Percentiles rank a stretch among this genome's conserved stretches.
Conservation (phyloP, 139 green algal genomes). For the Ettlia oleoabundans region DNA sequence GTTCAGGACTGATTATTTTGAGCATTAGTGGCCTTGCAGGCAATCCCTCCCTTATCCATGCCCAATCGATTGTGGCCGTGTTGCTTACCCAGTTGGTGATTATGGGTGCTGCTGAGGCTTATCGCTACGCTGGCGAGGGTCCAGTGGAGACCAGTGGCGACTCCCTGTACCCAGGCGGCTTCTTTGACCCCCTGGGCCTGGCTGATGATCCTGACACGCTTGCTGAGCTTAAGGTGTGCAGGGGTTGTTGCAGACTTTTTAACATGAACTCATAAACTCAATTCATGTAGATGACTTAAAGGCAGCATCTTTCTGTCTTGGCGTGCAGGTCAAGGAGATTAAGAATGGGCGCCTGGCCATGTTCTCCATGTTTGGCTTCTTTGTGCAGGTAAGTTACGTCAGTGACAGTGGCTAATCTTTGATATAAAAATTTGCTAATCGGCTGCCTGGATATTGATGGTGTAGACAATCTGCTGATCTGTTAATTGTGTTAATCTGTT, state of each 20-base stretch:
- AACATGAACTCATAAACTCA: no score
- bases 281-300: neutral
- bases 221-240: constrained; percentile 56
- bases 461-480: no score
- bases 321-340: constrained; percentile 89
- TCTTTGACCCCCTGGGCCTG: constrained; percentile 91
- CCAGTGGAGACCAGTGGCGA: constrained; percentile 54
- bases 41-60: constrained; percentile 84
- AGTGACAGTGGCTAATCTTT: neutral
- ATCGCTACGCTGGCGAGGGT: constrained; percentile 70
- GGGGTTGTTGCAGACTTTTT: no score
- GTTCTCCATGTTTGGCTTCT: constrained; percentile 84
- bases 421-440: no score
- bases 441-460: no score
- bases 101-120: constrained; percentile 68
- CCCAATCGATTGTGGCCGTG: constrained; percentile 91
- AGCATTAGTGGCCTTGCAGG: constrained; percentile 31
- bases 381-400: constrained; percentile 52
- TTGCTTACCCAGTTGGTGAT: constrained; percentile 81
- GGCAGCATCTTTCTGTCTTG: neutral
- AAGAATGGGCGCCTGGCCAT: constrained; percentile 93
- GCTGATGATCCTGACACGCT: constrained; percentile 88
- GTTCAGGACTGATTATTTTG: neutral
- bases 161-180: constrained; percentile 76
- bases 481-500: neutral